Evolutionary conservation across 306 rosid genomes (phyloP).

Genomic region (Datisca glomerata): DNA sequence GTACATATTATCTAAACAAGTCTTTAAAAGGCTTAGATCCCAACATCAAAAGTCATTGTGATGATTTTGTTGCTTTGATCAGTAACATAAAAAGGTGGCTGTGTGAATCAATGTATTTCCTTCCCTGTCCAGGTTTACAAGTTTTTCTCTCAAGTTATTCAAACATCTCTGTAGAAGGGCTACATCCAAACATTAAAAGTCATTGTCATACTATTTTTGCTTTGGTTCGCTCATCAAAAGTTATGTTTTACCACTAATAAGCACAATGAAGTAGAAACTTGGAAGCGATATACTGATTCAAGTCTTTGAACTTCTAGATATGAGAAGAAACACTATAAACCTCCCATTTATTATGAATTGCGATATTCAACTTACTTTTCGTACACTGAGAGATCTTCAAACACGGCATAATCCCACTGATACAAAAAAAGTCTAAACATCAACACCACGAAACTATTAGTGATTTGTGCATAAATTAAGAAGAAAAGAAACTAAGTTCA

Average conservation of each 20-base stretch:
- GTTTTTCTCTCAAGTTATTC: no score
- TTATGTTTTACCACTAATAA: no score
- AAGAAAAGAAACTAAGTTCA: background rate
- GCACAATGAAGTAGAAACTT: no score
- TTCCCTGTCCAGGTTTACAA: background rate
- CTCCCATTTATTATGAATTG: no score
- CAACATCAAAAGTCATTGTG: no score
- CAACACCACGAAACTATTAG: background rate
- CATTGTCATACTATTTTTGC: background rate
- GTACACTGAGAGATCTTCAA: background rate
- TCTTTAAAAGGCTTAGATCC: no score
- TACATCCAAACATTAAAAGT: background rate
- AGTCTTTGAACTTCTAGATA: background rate
- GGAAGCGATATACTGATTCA: background rate
- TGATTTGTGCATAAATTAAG: background rate
- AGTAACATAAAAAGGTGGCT: no score
- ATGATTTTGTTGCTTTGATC: no score
- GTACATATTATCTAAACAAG: background rate
- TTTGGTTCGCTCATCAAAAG: no score
- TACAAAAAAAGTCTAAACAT: background rate
- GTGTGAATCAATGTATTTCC: no score
- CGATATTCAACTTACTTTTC: constrained; percentile 7
- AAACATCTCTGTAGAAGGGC: background rate
- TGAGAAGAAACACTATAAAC: background rate
- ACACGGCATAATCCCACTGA: constrained; percentile 38